Base-by-base conservation (phyloP, 768 basidiomycete species). In the Chalciporus piperatus region DNA sequence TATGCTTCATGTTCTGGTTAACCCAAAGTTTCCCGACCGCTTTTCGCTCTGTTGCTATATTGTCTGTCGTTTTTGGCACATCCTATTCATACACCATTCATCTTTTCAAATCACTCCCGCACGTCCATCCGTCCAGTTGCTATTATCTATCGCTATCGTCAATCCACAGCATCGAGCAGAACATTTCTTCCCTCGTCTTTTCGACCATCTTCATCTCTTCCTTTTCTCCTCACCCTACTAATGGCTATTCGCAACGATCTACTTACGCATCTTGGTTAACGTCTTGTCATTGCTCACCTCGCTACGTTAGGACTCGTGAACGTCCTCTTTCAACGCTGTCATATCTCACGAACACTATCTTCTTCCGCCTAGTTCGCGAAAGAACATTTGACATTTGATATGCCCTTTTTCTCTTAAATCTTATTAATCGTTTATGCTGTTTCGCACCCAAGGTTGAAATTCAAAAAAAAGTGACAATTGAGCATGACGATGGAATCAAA, bases 141-240 rank as follows among this genome's bases (percentile, higher is more conserved):
- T 65, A 57, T 65, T 66, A 71, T 71, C 57, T 71, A 69, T 69
- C 55, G 56, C 61, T 71, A 61, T 66, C 58, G 56, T 56, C 66
- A 55, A 65, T 45, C 51, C 52, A 45, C 39, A 39, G 42, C 55
- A 59, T 65, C 17, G 32, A 57, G 53, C 54, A 58, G 17, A 39
- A 45, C 25, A 32, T 28, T 35, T 23, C 41, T 22, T 37, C 38
- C 39, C 41, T n/a, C 47, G 23, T 41, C 37, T 27, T 42, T 44
- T 28, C 13, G 27, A 9, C 13, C 30, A 32, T 32, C 13, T 32
- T 13, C 13, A 4, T 32, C 30, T 12, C 44, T n/a, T 17, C 25
- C 52, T 35, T 22, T 41, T 47, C 16, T n/a, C 40, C 13, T 33
- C 13, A 23, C 16, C 46, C 41, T 19, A 35, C 44, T 61, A 44